phyloP scores from a whole-genome alignment of 2,329 filamentous ascomycete genomes.

The Penicillium sp. region DNA sequence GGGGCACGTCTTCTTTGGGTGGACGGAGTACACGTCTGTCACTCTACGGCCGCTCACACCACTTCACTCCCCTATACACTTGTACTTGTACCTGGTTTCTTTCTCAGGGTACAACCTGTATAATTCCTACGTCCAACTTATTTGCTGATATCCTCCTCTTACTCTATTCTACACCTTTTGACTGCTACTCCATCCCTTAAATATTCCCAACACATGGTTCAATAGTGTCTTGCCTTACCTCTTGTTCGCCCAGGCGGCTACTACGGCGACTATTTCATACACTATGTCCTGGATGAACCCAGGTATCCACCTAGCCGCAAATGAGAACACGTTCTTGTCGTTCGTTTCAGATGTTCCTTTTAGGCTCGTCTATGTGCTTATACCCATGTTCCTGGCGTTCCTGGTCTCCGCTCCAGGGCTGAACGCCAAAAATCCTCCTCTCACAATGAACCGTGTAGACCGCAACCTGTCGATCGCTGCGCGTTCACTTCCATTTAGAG shows the following conservation, averaged over 20 bases:
- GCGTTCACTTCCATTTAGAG: slow-evolving; percentile 9
- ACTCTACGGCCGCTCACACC: neutral
- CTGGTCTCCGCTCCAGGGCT: neutral
- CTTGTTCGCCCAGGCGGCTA: neutral
- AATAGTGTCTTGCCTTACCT: slow-evolving; percentile 1
- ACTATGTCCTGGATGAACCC: neutral
- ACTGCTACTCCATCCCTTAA: neutral
- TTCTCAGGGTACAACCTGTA: too few relatives aligned
- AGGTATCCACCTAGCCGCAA: neutral
- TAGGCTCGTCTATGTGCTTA: neutral
- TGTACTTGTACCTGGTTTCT: too few relatives aligned
- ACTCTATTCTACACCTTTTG: too few relatives aligned
- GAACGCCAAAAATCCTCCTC: neutral
- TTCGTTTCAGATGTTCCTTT: slow-evolving; percentile 15
- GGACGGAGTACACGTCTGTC: neutral
- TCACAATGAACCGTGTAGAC: neutral
- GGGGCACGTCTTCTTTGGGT: neutral
- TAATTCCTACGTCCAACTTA: too few relatives aligned
- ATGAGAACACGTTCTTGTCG: slow-evolving; percentile 1
- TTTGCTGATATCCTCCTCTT: too few relatives aligned
- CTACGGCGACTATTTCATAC: neutral
- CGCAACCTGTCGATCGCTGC: slow-evolving; percentile 14
- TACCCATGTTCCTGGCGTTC: neutral
- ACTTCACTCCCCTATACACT: neutral
- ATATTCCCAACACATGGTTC: slow-evolving; percentile 10